A percentile compares a stretch with the other conserved stretches of the same genome.
These are phyloP conservation scores for Colletotrichum nymphaeae DNA, from an alignment of 2,329 filamentous ascomycete genomes.

Conservation along the genomic window DNA sequence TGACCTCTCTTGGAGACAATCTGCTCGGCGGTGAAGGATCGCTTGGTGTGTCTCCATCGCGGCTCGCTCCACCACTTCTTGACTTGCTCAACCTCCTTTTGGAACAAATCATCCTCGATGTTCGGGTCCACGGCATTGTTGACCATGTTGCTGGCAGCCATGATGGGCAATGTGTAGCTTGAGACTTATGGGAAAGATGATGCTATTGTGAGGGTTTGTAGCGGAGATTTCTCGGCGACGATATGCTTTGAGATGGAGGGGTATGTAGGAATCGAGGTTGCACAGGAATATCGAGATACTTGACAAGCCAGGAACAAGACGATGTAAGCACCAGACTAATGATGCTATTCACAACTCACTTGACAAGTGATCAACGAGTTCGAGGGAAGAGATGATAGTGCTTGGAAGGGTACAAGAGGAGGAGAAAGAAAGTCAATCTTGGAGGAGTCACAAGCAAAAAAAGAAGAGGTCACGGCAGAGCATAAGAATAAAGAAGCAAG, in stretches of 20 bases:
- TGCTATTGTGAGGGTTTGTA: neutral
- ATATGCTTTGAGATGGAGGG: neutral
- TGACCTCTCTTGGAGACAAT: conserved; percentile 96
- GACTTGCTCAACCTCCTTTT: conserved; percentile 85
- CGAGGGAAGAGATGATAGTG: conserved; percentile 16
- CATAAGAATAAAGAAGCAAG: conserved; percentile 25
- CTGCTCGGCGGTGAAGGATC: conserved; percentile 94
- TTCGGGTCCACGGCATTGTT: conserved; percentile 67
- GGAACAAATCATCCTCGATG: conserved; percentile 74
- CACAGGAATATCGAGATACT: neutral
- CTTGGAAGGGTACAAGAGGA: conserved; percentile 28
- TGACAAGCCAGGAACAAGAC: neutral
- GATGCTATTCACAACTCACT: conserved; percentile 35
- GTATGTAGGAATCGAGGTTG: neutral
- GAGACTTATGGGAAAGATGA: neutral
- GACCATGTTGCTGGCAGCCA: conserved; percentile 73
- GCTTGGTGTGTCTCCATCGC: conserved; percentile 92
- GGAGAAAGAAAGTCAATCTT: conserved; percentile 34
- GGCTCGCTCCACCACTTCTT: conserved; percentile 95
- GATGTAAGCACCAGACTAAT: conserved; percentile 4
- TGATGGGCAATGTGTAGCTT: conserved; percentile 46
- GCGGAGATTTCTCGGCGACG: neutral
- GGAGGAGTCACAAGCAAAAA: conserved; percentile 38
- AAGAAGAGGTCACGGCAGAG: neutral
- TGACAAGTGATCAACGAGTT: conserved; percentile 2